Percentiles rank a stretch among this genome's conserved stretches.
These are phyloP conservation scores for Calonectria pauciramosa DNA, from an alignment of 2,329 filamentous ascomycete genomes.

Conservation along the genomic window DNA sequence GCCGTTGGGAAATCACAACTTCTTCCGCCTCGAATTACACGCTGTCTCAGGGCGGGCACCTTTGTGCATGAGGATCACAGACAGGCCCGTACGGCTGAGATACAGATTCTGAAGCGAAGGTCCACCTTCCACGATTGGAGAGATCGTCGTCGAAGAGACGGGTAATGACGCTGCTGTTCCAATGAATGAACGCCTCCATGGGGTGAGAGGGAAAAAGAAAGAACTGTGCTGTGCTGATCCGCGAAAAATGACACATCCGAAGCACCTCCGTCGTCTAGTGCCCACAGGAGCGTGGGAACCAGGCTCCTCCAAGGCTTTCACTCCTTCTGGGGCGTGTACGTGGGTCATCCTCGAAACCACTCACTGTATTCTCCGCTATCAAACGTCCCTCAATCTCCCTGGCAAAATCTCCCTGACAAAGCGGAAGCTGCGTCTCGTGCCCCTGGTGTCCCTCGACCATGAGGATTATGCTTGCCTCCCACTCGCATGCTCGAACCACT, in stretches of 20 bases:
- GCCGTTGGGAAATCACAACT: background rate
- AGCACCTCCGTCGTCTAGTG: slow-evolving; percentile 20
- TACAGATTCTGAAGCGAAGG: slow-evolving; percentile 8
- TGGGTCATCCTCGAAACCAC: slow-evolving; percentile 16
- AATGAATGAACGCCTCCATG: slow-evolving; percentile 17
- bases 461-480: slow-evolving; percentile 6
- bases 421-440: slow-evolving; percentile 12
- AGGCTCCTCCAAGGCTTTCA: slow-evolving; percentile 15
- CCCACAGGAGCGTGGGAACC: background rate
- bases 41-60: slow-evolving; percentile 25
- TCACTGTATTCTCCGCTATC: background rate
- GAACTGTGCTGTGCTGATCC: slow-evolving; percentile 11
- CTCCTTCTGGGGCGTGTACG: slow-evolving; percentile 11
- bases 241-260: slow-evolving; percentile 22
- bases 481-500: slow-evolving; percentile 28
- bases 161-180: slow-evolving; percentile 7
- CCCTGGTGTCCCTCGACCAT: slow-evolving; percentile 26
- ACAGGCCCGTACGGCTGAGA: background rate
- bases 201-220: slow-evolving; percentile 16
- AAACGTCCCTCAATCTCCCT: slow-evolving; percentile 14
- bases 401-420: slow-evolving; percentile 12
- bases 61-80: background rate
- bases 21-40: background rate
- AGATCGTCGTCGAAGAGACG: slow-evolving; percentile 23
- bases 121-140: slow-evolving; percentile 24